Evolutionary conservation across 2,329 filamentous ascomycete genomes (phyloP).

Genomic region (Talaromyces sp.): DNA sequence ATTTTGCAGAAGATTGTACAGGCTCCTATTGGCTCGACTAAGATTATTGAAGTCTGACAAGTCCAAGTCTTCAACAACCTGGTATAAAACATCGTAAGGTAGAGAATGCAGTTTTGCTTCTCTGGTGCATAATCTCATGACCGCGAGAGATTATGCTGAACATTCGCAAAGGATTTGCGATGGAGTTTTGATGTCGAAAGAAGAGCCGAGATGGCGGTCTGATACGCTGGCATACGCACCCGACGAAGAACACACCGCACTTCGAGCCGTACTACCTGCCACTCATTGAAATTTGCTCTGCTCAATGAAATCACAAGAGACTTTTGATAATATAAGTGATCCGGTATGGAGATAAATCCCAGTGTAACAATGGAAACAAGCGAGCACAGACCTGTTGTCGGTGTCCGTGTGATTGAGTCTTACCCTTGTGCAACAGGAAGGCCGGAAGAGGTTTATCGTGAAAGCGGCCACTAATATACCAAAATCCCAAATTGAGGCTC

Average conservation of each 20-base stretch:
- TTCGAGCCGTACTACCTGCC: neutral
- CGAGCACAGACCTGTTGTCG: neutral
- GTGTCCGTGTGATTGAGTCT: neutral
- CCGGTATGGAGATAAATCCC: neutral
- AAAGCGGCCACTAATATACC: neutral
- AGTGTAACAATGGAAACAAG: neutral
- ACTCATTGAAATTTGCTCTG: neutral
- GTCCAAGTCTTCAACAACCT: conserved; percentile 54
- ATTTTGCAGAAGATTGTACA: conserved; percentile 53
- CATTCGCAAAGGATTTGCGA: conserved; percentile 2
- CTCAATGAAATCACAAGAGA: neutral
- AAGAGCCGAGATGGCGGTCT: neutral
- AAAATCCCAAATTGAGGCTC: neutral
- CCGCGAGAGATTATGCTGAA: conserved; percentile 12
- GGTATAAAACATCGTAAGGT: conserved; percentile 64
- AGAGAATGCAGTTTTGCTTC: conserved; percentile 45
- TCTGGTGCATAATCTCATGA: conserved; percentile 22
- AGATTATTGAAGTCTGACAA: conserved; percentile 59
- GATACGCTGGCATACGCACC: neutral
- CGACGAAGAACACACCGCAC: neutral
- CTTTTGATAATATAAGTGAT: neutral
- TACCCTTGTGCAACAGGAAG: neutral
- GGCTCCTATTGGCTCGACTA: conserved; percentile 50
- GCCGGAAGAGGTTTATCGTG: neutral
- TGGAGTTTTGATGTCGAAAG: neutral